Evolutionary conservation across 306 rosid species (phyloP).

Genomic region (Crotalaria pallida): DNA sequence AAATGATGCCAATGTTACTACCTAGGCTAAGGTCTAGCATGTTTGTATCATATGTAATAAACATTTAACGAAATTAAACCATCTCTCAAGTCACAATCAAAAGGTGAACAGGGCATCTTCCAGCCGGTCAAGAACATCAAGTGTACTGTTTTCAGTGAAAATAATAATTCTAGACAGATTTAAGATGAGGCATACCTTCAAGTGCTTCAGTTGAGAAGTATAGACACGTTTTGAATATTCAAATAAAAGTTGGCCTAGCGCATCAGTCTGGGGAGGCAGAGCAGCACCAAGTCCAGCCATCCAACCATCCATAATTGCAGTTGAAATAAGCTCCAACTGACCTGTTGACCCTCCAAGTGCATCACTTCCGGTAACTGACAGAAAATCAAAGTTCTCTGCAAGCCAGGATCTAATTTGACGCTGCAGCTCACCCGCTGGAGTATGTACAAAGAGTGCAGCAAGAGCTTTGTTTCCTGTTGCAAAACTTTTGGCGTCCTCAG

Average conservation of each 20-base stretch:
- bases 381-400: constrained; percentile 68
- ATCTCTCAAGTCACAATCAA: neutral
- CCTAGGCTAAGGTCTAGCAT: neutral
- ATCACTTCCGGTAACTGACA: constrained; percentile 60
- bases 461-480: constrained; percentile 67
- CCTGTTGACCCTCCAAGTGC: constrained; percentile 63
- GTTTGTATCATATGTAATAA: neutral
- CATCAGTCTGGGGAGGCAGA: constrained; percentile 70
- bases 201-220: constrained; percentile 78
- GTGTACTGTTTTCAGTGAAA: neutral
- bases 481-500: constrained; percentile 75
- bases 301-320: constrained; percentile 95
- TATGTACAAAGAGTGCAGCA: constrained; percentile 84
- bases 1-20: neutral
- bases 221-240: constrained; percentile 69
- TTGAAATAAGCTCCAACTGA: constrained; percentile 86
- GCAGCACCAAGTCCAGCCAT: constrained; percentile 93
- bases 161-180: constrained; percentile 2
- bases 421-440: constrained; percentile 91
- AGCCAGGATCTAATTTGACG: constrained; percentile 87
- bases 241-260: constrained; percentile 75
- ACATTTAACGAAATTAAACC: neutral
- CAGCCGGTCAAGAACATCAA: neutral
- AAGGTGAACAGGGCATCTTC: neutral
- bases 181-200: constrained; percentile 51